Evolutionary conservation across 441 rosid genomes (phyloP).

Genomic region (Manihot esculenta): DNA sequence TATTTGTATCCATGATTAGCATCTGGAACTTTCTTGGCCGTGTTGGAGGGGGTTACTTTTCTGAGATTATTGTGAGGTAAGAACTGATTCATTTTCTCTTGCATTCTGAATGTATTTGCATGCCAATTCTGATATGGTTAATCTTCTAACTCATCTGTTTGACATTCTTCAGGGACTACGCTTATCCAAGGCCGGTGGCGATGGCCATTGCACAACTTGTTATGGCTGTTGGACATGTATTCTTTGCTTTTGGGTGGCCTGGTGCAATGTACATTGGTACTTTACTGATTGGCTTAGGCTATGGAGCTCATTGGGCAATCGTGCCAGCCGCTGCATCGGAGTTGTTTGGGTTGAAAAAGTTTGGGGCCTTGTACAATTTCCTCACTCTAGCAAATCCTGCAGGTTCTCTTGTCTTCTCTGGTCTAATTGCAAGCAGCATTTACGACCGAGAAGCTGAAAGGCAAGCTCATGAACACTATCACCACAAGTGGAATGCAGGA

Average conservation of each 20-base stretch:
- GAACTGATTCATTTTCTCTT: conserved; percentile 10
- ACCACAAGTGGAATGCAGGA: conserved; percentile 12
- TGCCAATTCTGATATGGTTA: conserved; percentile 13
- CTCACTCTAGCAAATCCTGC: conserved; percentile 87
- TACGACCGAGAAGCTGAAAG: conserved; percentile 84
- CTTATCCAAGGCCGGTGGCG: conserved; percentile 86
- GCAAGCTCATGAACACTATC: conserved; percentile 51
- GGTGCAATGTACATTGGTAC: conserved; percentile 87
- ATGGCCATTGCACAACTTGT: conserved; percentile 73
- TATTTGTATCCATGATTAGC: conserved; percentile 93
- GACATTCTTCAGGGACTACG: conserved; percentile 52
- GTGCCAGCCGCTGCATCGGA: conserved; percentile 95
- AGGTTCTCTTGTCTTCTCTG: conserved; percentile 87
- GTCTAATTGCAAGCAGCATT: conserved; percentile 79
- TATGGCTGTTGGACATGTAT: conserved; percentile 86
- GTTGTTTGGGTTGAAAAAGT: conserved; percentile 87
- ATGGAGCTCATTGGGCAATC: conserved; percentile 97
- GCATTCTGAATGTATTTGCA: conserved; percentile 15
- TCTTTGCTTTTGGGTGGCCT: conserved; percentile 89
- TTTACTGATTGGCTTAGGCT: conserved; percentile 78
- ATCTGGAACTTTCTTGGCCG: conserved; percentile 99
- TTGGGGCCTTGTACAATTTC: conserved; percentile 91
- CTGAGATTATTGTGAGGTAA: conserved; percentile 86
- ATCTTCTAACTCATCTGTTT: conserved; percentile 14
- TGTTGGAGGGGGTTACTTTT: conserved; percentile 90